These are phyloP conservation scores for Colletotrichum spaethianum DNA, from an alignment of 2,329 filamentous ascomycete genomes.

Conservation along the genomic window DNA sequence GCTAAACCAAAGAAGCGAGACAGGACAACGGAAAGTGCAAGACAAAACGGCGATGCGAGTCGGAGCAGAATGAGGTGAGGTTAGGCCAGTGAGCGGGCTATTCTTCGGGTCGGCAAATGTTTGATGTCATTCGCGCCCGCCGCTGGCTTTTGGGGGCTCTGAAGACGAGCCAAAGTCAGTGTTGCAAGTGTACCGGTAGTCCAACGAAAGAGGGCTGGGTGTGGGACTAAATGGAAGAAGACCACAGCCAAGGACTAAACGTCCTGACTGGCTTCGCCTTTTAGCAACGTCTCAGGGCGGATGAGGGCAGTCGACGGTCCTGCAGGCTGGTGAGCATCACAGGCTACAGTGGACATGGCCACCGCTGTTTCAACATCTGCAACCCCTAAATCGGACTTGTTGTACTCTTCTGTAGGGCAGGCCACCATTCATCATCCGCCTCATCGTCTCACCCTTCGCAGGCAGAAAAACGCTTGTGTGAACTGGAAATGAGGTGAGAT, in stretches of 20 bases:
- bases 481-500: background rate
- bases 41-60: slow-evolving; percentile 10
- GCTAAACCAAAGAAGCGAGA: background rate
- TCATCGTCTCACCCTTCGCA: background rate
- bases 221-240: slow-evolving; percentile 8
- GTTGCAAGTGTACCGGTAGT: background rate
- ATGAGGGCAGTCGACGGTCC: background rate
- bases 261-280: background rate
- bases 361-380: slow-evolving; percentile 20
- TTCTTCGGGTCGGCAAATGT: slow-evolving; percentile 18
- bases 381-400: slow-evolving; percentile 6
- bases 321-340: background rate
- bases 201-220: background rate
- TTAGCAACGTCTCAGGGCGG: background rate
- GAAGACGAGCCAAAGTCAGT: background rate
- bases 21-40: background rate
- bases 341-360: slow-evolving; percentile 1
- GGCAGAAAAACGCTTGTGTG: background rate
- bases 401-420: background rate
- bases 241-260: background rate
- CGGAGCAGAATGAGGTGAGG: slow-evolving; percentile 4
- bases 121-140: slow-evolving; percentile 36
- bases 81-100: slow-evolving; percentile 1
- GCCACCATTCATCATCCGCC: background rate
- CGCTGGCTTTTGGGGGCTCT: slow-evolving; percentile 8